Evolutionary conservation across 163 green algal species (phyloP), one percentile per base, ranked within the genome.

Genomic region (Scenedesmus sp.): DNA sequence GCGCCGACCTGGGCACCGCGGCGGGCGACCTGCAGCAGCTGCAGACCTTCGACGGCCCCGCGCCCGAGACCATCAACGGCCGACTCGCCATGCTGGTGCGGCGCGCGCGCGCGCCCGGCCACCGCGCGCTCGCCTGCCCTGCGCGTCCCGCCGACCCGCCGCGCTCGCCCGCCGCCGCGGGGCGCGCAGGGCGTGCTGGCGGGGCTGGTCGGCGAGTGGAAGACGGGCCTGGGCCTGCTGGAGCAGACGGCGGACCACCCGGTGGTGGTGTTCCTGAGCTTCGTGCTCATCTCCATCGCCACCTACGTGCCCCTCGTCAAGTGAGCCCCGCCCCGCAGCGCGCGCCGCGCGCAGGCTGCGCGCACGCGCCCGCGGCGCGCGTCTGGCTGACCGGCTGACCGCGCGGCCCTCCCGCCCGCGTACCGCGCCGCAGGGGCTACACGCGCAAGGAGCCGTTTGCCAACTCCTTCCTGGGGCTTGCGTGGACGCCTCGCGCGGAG

Each of bases 51-150:
- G 57, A 81, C 45, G 84, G 81, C 7, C 75, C 85, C 57, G 86
- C 71, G 54, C 81, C 86, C 10, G 87, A 91, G 77, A 84, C 74
- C 45, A 86, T 91, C 72, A 91, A 91, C 67, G 83, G 74, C 36
- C 57, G 87, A 15, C 36, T 86, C 2, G 81, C 81, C 34, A 91
- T 91, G 86, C 39, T 89, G n/a, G n/a, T n/a, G n/a, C n/a, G n/a
- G n/a, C n/a, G n/a, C n/a, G n/a, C n/a, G n/a, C n/a, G n/a, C n/a
- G n/a, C n/a, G n/a, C n/a, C n/a, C n/a, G n/a, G n/a, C n/a, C n/a
- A n/a, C n/a, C n/a, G n/a, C n/a, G n/a, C n/a, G n/a, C n/a, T n/a
- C n/a, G n/a, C n/a, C n/a, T n/a, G n/a, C n/a, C n/a, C n/a, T n/a
- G n/a, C n/a, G n/a, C n/a, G n/a, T n/a, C n/a, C n/a, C n/a, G n/a